A percentile compares a stretch with the other conserved stretches of the same genome.
phyloP scores from a whole-genome alignment of 202 grass and related monocot genomes.

The Tripidium arundinaceum region DNA sequence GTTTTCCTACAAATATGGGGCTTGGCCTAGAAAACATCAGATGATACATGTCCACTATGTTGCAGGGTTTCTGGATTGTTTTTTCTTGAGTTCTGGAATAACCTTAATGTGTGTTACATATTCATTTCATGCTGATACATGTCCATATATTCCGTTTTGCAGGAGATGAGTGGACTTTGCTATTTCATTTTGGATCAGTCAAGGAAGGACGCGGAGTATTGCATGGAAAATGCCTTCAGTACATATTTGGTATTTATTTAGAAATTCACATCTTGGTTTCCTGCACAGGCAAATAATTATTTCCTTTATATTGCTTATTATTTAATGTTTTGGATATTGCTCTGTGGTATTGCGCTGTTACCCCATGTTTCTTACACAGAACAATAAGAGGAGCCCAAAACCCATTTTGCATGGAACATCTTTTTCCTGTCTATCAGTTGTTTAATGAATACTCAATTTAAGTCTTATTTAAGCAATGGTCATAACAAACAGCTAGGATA shows the following conservation, averaged over 20 bases:
- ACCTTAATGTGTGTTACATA: conserved; percentile 7
- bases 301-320: conserved; percentile 3
- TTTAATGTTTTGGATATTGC: neutral
- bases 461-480: neutral
- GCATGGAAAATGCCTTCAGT: conserved; percentile 90
- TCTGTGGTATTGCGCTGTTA: conserved; percentile 12
- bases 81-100: conserved; percentile 13
- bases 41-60: conserved; percentile 13
- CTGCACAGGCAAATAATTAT: neutral
- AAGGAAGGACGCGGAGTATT: conserved; percentile 95
- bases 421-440: neutral
- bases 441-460: neutral
- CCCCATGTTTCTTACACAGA: neutral
- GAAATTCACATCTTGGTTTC: conserved; percentile 25
- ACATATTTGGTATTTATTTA: conserved; percentile 79
- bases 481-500: conserved; percentile 12
- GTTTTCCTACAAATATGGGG: neutral
- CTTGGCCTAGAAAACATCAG: neutral
- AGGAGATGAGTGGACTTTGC: conserved; percentile 96
- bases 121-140: conserved; percentile 8
- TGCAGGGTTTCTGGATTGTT: conserved; percentile 3
- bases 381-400: neutral
- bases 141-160: conserved; percentile 21
- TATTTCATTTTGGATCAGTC: conserved; percentile 99
- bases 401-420: neutral